Conservation (phyloP, 1,284 basidiomycete genomes). For the Trametes polyzona region DNA sequence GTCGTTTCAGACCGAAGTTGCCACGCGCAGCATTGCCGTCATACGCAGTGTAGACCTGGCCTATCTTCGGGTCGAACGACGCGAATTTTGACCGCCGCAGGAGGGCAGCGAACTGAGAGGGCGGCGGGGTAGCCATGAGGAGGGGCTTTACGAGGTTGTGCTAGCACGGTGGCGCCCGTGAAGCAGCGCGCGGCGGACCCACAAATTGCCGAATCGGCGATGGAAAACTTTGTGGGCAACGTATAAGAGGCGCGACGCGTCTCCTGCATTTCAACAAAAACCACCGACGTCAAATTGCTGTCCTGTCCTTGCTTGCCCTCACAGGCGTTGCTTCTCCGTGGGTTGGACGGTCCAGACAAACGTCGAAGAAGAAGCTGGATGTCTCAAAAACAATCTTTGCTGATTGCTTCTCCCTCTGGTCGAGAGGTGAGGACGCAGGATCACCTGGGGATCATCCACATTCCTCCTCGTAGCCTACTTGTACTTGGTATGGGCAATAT, state of each 20-base stretch:
- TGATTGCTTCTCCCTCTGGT: constrained; percentile 85
- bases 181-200: constrained; percentile 29
- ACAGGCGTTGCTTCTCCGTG: constrained; percentile 41
- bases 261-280: constrained; percentile 3
- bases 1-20: constrained; percentile 80
- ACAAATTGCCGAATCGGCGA: constrained; percentile 13
- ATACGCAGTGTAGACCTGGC: constrained; percentile 71
- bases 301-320: constrained; percentile 55
- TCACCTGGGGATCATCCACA: constrained; percentile 83
- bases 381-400: constrained; percentile 90
- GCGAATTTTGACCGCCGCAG: constrained; percentile 79
- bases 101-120: constrained; percentile 72
- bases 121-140: constrained; percentile 40
- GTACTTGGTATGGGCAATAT: constrained; percentile 11
- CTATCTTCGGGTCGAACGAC: constrained; percentile 71
- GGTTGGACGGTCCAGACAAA: constrained; percentile 87
- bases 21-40: constrained; percentile 72
- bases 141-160: constrained; percentile 8
- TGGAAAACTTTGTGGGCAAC: constrained; percentile 18
- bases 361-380: constrained; percentile 67
- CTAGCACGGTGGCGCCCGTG: constrained; percentile 6
- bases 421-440: constrained; percentile 86
- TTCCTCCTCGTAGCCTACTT: constrained; percentile 27
- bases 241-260: constrained; percentile 22
- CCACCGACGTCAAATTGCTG: constrained; percentile 78